Percentiles rank a stretch among this genome's conserved stretches.
phyloP scores from a whole-genome alignment of 2,329 filamentous ascomycete genomes.

The Dactylellina cionopaga region DNA sequence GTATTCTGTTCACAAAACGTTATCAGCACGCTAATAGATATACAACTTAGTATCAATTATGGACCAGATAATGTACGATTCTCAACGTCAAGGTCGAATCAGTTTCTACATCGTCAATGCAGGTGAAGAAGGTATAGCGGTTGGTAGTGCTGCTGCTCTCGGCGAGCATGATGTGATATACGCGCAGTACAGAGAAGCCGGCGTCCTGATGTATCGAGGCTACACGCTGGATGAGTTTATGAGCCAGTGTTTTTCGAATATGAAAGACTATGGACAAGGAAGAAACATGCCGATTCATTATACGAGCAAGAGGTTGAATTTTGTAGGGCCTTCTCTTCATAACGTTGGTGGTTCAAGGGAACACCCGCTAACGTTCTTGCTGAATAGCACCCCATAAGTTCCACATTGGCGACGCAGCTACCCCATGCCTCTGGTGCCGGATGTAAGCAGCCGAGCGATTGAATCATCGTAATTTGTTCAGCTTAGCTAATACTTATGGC shows the following conservation, averaged over 20 bases:
- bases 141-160: slow-evolving; percentile 86
- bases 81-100: slow-evolving; percentile 90
- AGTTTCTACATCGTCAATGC: slow-evolving; percentile 97
- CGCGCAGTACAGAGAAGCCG: slow-evolving; percentile 92
- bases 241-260: slow-evolving; percentile 92
- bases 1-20: too few species aligned
- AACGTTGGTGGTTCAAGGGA: neutral
- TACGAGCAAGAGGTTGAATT: slow-evolving; percentile 82
- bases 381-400: slow-evolving; percentile 80
- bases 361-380: neutral
- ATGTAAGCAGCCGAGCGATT: slow-evolving; percentile 62
- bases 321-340: slow-evolving; percentile 67
- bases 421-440: slow-evolving; percentile 85
- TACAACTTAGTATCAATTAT: slow-evolving; percentile 74
- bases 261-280: slow-evolving; percentile 79
- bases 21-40: neutral
- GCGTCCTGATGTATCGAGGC: slow-evolving; percentile 87
- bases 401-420: slow-evolving; percentile 85
- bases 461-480: neutral
- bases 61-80: slow-evolving; percentile 98
- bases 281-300: slow-evolving; percentile 99
- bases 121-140: slow-evolving; percentile 91
- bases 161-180: slow-evolving; percentile 89
- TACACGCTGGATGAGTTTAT: slow-evolving; percentile 91
- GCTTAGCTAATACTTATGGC: neutral